Percentiles rank a stretch among this genome's conserved stretches.
These are phyloP conservation scores for Aspergillus awamori DNA, from an alignment of 2,329 filamentous ascomycete species.

Conservation along the genomic window DNA sequence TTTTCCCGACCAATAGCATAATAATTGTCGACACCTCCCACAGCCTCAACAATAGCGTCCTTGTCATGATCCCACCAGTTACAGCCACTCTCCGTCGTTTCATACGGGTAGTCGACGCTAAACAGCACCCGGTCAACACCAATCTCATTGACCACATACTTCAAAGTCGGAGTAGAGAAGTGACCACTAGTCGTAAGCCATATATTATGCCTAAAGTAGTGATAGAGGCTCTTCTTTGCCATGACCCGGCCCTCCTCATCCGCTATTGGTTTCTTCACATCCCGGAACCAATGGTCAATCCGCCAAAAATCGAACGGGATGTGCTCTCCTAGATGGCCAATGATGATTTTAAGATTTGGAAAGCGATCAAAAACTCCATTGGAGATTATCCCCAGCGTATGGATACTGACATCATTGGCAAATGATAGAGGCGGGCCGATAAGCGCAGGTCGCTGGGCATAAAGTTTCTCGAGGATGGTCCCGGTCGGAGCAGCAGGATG, in stretches of 20 bases:
- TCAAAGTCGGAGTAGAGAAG: too few species aligned
- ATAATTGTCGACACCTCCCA: not conserved
- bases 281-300: conserved; percentile 21
- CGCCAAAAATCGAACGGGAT: conserved; percentile 50
- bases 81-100: too few species aligned
- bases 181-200: too few species aligned
- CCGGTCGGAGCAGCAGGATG: not conserved
- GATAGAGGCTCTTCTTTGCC: not conserved
- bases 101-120: too few species aligned
- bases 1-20: not conserved
- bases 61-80: too few species aligned
- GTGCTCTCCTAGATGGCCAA: conserved; percentile 49
- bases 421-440: not conserved
- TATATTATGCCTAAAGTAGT: too few species aligned
- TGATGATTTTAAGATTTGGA: conserved; percentile 46
- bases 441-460: not conserved
- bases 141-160: too few species aligned
- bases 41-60: not conserved
- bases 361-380: conserved; percentile 50
- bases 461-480: not conserved
- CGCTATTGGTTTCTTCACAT: not conserved
- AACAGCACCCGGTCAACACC: too few species aligned
- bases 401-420: conserved; percentile 42
- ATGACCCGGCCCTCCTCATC: not conserved
- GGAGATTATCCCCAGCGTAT: conserved; percentile 52